Conservation (phyloP, 2,329 filamentous ascomycete species). For the Trichoderma atrobrunneum region DNA sequence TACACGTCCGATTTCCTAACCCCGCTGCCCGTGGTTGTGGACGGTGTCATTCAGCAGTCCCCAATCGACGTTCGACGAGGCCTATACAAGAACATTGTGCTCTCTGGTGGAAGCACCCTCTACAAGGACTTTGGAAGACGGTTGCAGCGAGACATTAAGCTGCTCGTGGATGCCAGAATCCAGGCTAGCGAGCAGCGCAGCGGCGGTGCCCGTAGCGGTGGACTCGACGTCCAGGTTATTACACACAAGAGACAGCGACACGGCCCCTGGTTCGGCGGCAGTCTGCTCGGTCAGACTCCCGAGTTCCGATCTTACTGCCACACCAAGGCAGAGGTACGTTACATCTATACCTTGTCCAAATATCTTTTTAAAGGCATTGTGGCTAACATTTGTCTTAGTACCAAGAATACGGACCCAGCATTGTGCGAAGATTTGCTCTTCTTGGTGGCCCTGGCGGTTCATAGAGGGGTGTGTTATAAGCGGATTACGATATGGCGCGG, state of each 20-base stretch:
- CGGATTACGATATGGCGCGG: neutral
- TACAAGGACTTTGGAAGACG: slow-evolving; percentile 98
- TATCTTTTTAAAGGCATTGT: neutral
- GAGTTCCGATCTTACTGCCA: slow-evolving; percentile 99
- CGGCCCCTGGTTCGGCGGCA: slow-evolving; percentile 97
- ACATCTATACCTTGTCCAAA: neutral
- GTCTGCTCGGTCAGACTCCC: slow-evolving; percentile 91
- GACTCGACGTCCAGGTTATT: slow-evolving; percentile 94
- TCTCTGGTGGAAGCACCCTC: slow-evolving; percentile 92
- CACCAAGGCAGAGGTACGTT: slow-evolving; percentile 70
- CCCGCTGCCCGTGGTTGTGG: slow-evolving; percentile 88
- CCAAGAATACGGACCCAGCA: slow-evolving; percentile 92
- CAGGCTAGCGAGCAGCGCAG: slow-evolving; percentile 87
- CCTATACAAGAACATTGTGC: slow-evolving; percentile 98
- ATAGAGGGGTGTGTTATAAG: slow-evolving; percentile 37
- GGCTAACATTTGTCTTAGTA: slow-evolving; percentile 56
- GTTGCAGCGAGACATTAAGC: slow-evolving; percentile 94
- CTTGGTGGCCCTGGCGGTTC: slow-evolving; percentile 87
- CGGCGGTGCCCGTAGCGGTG: slow-evolving; percentile 88
- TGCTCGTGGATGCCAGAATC: slow-evolving; percentile 90
- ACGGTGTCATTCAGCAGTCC: slow-evolving; percentile 94
- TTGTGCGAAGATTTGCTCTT: slow-evolving; percentile 90
- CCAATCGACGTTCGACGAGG: slow-evolving; percentile 96
- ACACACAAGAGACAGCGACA: slow-evolving; percentile 96
- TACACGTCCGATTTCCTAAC: slow-evolving; percentile 99